Base-by-base conservation (phyloP, 2,329 filamentous ascomycete genomes). In the Arachnomyces sp. region DNA sequence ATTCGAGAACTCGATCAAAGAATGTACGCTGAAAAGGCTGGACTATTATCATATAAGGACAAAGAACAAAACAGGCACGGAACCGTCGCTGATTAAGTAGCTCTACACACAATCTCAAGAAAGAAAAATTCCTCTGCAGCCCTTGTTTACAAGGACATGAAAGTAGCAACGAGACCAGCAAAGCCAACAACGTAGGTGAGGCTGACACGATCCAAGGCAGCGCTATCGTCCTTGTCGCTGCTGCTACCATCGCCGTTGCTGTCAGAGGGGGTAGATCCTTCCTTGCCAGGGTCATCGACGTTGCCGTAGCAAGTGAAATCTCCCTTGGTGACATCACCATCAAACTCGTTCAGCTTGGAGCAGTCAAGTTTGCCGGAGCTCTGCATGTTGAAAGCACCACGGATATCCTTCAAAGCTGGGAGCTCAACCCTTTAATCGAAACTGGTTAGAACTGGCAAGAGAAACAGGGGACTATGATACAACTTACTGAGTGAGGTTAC, bases 401-500 rank as follows among this genome's bases (percentile, higher is more conserved):
- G 73, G 52, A 89, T 84, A 48, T 81, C 73, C 44, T 74, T 66
- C 17, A 90, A 72, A 29, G 67, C 59, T 45, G 85, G 82, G 39
- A 95, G 75, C 28, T 72, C 59, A 51, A 92, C 80, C 44, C 87
- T 94, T 52, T 1, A 40, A 25, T n/a, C n/a, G n/a, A 30, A 15
- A 5, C 11, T 2, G 18, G 13, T 41, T 18, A 45, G 40, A 42
- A 28, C 12, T 38, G 31, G 16, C 44, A 21, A 2, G 31, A 31
- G 1, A 11, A 5, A 40, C 25, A 17, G 12, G 16, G 5, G 28
- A 28, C 31, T 36, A 30, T 35, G 15, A 8, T 30, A 15, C n/a
- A 36, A 77, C 86, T 73, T 75, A 93, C 87, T 77, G 72, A 48
- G 79, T 75, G 66, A 95, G 93, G 71, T 80, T 84, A 56, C 92